Conservation (phyloP, 2,329 filamentous ascomycete genomes). For the Arthrobotrys iridis region DNA sequence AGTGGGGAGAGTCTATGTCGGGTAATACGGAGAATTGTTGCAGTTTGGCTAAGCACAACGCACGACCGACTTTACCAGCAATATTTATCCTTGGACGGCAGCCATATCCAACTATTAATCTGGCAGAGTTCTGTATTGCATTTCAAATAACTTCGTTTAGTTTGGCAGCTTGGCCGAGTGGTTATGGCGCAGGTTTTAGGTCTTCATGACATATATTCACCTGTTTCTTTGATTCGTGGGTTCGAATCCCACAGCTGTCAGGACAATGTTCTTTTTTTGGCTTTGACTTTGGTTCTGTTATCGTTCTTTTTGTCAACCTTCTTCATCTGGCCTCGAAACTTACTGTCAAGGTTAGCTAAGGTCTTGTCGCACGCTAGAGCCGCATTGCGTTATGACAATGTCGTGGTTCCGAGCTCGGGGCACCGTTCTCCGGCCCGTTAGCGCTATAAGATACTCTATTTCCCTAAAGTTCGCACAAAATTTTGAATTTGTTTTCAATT, state of each 20-base stretch:
- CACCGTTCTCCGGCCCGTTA: not conserved
- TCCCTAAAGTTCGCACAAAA: not conserved
- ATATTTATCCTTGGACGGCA: not conserved
- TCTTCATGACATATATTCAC: conserved; percentile 40
- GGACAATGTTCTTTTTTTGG: conserved; percentile 22
- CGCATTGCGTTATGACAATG: not conserved
- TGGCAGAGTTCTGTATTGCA: conserved; percentile 3
- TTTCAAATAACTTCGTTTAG: not conserved
- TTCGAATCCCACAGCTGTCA: conserved; percentile 54
- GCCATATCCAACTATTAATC: not conserved
- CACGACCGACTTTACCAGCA: not conserved
- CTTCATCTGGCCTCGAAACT: conserved; percentile 29
- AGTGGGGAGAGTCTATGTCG: no score
- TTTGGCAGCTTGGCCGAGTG: conserved; percentile 54
- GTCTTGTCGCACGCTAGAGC: conserved; percentile 15
- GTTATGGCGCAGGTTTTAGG: conserved; percentile 54
- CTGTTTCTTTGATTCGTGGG: conserved; percentile 54
- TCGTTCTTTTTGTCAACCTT: conserved; percentile 13
- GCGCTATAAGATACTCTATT: not conserved
- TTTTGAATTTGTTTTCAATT: not conserved
- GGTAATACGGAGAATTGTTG: conserved; percentile 20
- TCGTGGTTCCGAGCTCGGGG: not conserved
- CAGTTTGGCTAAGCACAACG: conserved; percentile 5
- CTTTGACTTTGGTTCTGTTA: not conserved
- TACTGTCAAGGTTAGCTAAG: conserved; percentile 11